Base-by-base conservation (phyloP, 2,329 filamentous ascomycete species). In the Neoarthrinium moseri region DNA sequence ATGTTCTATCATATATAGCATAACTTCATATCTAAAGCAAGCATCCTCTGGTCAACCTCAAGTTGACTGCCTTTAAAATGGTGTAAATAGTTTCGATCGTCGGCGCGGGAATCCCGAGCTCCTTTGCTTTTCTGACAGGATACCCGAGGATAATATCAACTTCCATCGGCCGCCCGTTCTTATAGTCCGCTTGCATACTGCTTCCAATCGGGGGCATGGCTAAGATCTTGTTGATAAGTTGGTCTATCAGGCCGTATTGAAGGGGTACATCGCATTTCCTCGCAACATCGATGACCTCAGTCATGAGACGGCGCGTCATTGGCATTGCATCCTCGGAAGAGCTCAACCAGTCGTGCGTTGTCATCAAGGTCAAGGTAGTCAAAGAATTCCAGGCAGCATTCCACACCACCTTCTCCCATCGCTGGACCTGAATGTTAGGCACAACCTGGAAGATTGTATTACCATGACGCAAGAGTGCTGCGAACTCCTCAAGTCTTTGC, bases 81-180 rank as follows among this genome's bases (percentile, higher is more conserved):
- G 55, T 51, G 45, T 68, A 69, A 11, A 71, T 52, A 0, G 64
- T 64, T 38, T 69, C 63, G 58, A 84, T 53, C 47, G 76, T 68
- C 3, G 78, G 75, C 64, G 80, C 76, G 48, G 77, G 68, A 7
- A 80, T 65, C 0, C 78, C 79, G 27, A 78, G 67, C 54, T 75
- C 73, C 47, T 70, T 69, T 0, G 76, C 81, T 46, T 80, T 74
- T 44, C 69, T 64, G 5, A 83, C 73, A 3, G 80, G 78, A 56
- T 83, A 82, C 0, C 81, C 81, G 11, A 85, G 56, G 42, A 85
- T 83, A 4, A 82, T 77, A 42, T 85, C 81, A 43, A 84, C 64
- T 57, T 86, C 82, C 78, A 85, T 78, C 7, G 68, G 70, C 51
- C 73, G 73, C 0, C 77, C 77, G 15, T 71, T 68, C 53, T 79